phyloP scores from a whole-genome alignment of 495 filamentous ascomycete species.

The Niebla homalea region DNA sequence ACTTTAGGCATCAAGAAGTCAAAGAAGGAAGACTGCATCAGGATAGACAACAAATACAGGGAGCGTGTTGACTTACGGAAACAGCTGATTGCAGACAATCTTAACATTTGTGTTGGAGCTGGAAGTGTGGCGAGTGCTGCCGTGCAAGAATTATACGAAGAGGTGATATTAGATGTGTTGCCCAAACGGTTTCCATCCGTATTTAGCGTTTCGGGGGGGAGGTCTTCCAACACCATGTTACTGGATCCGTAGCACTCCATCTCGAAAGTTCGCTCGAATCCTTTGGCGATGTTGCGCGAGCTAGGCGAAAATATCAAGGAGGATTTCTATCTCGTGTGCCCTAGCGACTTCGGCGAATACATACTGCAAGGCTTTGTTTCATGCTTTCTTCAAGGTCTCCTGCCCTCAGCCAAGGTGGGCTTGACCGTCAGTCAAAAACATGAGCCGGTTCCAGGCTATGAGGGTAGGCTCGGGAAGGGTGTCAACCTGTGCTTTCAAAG shows the following conservation, averaged over 20 bases:
- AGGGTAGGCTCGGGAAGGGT: constrained; percentile 52
- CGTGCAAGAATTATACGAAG: constrained; percentile 48
- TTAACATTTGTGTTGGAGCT: background rate
- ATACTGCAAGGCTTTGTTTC: constrained; percentile 52
- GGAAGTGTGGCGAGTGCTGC: constrained; percentile 14
- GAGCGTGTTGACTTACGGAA: constrained; percentile 5
- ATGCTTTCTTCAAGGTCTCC: constrained; percentile 64
- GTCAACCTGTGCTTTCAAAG: constrained; percentile 67
- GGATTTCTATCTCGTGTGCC: constrained; percentile 64
- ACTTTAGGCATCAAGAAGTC: constrained; percentile 8
- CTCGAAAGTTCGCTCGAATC: constrained; percentile 27
- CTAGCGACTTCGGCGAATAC: constrained; percentile 31
- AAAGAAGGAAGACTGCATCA: constrained; percentile 8
- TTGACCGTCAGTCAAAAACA: constrained; percentile 54
- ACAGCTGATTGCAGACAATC: background rate
- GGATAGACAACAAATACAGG: constrained; percentile 8
- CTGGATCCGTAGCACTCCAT: constrained; percentile 11
- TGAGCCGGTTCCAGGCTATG: constrained; percentile 53
- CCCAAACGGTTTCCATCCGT: constrained; percentile 51
- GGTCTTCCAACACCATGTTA: constrained; percentile 8
- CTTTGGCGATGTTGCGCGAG: constrained; percentile 26
- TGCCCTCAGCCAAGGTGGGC: constrained; percentile 49
- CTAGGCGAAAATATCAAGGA: constrained; percentile 40
- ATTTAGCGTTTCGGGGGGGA: constrained; percentile 29
- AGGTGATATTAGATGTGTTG: constrained; percentile 48